Evolutionary conservation across 345 rosid species (phyloP).

Genomic region (Pelargonium nanum): DNA sequence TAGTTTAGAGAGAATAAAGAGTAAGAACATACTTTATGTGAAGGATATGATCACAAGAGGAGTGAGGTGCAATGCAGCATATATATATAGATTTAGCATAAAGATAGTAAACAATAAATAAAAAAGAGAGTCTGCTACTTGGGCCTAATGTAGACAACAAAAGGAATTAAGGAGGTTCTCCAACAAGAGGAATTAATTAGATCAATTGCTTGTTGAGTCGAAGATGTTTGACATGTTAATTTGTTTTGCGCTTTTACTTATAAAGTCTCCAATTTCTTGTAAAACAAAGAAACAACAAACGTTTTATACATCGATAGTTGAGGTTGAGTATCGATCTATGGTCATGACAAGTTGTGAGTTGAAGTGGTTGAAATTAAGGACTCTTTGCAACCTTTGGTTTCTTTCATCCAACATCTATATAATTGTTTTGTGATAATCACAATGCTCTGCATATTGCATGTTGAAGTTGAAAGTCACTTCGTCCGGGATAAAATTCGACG

Average conservation of each 20-base stretch:
- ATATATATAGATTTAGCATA: too few relatives aligned
- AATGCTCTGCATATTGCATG: not conserved
- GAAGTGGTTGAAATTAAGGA: not conserved
- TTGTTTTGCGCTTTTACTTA: not conserved
- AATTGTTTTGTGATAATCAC: not conserved
- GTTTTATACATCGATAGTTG: not conserved
- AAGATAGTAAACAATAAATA: too few relatives aligned
- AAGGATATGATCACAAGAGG: too few relatives aligned
- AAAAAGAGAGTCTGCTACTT: too few relatives aligned
- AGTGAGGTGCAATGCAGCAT: too few relatives aligned
- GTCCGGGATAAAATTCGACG: not conserved
- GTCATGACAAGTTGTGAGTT: not conserved
- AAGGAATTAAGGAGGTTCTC: too few relatives aligned
- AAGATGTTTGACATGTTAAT: not conserved
- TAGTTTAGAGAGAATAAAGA: too few relatives aligned
- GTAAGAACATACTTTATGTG: too few relatives aligned
- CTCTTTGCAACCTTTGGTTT: not conserved
- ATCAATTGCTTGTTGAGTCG: not conserved
- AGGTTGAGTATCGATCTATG: conserved; percentile 1
- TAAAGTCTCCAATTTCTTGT: not conserved
- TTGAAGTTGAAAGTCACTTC: conserved; percentile 4
- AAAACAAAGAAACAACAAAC: conserved; percentile 1
- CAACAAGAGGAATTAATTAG: too few relatives aligned
- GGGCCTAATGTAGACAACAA: too few relatives aligned
- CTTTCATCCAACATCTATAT: not conserved